A percentile compares a stretch with the other conserved stretches of the same genome.
Evolutionary conservation across 441 rosid species (phyloP).

Genomic region (Isatis lusitanica): DNA sequence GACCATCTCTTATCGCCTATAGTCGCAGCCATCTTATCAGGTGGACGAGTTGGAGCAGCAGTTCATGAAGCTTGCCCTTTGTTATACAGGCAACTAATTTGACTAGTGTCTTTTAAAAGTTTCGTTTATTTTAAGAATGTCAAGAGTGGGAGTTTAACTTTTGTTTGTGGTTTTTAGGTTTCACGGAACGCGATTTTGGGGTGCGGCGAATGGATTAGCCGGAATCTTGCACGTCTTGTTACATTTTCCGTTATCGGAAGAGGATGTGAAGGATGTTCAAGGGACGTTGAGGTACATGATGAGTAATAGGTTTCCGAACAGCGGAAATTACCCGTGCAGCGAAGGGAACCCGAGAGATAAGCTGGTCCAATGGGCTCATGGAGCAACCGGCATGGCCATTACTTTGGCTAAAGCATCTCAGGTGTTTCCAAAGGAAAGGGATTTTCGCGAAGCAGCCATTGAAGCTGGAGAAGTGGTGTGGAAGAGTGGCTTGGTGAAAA

Average conservation of each 20-base stretch:
- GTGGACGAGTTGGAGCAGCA: constrained; percentile 85
- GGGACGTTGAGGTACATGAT: constrained; percentile 81
- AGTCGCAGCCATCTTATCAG: constrained; percentile 71
- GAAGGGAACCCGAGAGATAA: constrained; percentile 85
- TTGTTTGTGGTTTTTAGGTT: constrained; percentile 42
- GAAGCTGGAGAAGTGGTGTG: constrained; percentile 96
- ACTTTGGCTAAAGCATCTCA: constrained; percentile 78
- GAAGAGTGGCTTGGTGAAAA: constrained; percentile 78
- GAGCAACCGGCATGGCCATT: constrained; percentile 73
- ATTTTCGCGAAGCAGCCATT: constrained; percentile 72
- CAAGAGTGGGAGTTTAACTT: neutral
- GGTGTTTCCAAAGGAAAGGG: constrained; percentile 61
- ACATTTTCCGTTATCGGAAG: constrained; percentile 61
- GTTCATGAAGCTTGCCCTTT: constrained; percentile 70
- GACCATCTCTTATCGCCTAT: constrained; percentile 55
- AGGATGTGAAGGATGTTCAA: constrained; percentile 62
- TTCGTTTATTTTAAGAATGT: neutral
- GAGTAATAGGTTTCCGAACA: constrained; percentile 68
- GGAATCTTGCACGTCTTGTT: constrained; percentile 80
- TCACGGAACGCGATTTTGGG: constrained; percentile 92
- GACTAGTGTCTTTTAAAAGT: neutral
- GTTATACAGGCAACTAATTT: constrained; percentile 48
- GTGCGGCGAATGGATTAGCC: constrained; percentile 87
- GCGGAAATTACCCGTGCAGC: constrained; percentile 85
- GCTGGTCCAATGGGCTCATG: constrained; percentile 86